Conservation (phyloP, 1,284 basidiomycete genomes). For the Pseudozyma tsukubaensis region DNA sequence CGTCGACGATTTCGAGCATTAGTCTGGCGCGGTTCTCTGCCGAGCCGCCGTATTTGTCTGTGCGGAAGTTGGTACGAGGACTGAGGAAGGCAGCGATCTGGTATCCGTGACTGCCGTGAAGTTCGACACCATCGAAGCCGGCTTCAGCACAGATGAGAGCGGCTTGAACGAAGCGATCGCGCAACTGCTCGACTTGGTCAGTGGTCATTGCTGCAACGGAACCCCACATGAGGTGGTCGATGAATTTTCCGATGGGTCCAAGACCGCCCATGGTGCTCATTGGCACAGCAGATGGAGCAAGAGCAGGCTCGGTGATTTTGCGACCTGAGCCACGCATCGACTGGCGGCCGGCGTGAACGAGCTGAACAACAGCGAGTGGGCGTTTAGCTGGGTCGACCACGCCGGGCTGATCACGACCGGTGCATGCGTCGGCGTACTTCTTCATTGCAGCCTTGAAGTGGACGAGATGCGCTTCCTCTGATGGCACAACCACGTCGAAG, state of each 20-base stretch:
- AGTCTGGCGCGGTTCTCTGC: conserved; percentile 70
- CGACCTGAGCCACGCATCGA: conserved; percentile 80
- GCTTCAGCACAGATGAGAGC: conserved; percentile 73
- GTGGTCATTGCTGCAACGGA: conserved; percentile 71
- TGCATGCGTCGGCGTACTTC: conserved; percentile 53
- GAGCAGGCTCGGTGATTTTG: conserved; percentile 73
- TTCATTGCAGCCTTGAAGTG: conserved; percentile 63
- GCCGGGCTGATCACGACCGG: conserved; percentile 43
- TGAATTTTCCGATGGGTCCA: conserved; percentile 31
- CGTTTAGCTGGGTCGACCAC: conserved; percentile 64
- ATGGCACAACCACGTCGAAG: conserved; percentile 80
- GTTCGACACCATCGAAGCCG: conserved; percentile 88
- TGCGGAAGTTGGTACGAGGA: conserved; percentile 78
- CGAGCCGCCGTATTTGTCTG: conserved; percentile 75
- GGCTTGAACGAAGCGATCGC: conserved; percentile 78
- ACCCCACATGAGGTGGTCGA: conserved; percentile 70
- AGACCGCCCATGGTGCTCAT: conserved; percentile 70
- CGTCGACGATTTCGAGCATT: conserved; percentile 75
- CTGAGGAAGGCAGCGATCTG: conserved; percentile 86
- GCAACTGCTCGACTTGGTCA: conserved; percentile 75
- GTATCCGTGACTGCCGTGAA: conserved; percentile 89
- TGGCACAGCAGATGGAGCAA: conserved; percentile 80
- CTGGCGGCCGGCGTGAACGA: conserved; percentile 88
- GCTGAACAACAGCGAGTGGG: conserved; percentile 75
- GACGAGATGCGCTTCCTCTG: conserved; percentile 63